Percentiles rank a stretch among this genome's conserved stretches.
phyloP scores from a whole-genome alignment of 139 green algal genomes.

The Pseudopediastrum boryanum region DNA sequence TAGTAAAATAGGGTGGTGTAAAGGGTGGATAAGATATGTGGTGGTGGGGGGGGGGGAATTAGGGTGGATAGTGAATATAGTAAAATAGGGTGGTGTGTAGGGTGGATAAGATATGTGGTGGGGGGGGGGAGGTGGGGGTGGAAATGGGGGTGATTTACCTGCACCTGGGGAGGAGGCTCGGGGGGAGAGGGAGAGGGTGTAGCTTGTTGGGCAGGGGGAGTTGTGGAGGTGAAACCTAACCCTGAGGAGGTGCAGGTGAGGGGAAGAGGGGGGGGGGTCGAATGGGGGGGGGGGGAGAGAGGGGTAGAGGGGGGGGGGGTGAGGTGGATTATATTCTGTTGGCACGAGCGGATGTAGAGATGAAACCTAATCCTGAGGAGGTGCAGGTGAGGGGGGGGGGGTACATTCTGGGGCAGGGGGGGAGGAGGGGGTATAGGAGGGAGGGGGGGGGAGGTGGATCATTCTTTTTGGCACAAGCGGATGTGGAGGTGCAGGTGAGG shows the following conservation, averaged over 20 bases:
- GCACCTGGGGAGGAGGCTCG: no score
- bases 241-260: constrained; percentile 79
- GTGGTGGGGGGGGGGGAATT: not conserved
- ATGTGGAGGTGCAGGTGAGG: not conserved
- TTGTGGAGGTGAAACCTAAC: constrained; percentile 77
- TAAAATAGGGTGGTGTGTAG: not conserved
- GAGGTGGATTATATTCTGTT: constrained; percentile 98
- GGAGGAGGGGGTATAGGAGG: not conserved
- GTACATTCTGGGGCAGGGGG: constrained; percentile 44
- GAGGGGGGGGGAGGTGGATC: not conserved
- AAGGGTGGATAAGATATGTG: not conserved
- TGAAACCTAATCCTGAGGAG: not conserved
- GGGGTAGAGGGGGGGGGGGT: no score
- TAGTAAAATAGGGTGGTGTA: not conserved
- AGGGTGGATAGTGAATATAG: not conserved
- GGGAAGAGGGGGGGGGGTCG: no score
- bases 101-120: not conserved
- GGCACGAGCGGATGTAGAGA: not conserved
- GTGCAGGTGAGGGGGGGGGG: no score
- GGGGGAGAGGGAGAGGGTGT: no score
- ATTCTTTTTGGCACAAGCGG: not conserved
- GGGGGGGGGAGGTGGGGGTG: not conserved
- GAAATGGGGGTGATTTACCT: no score
- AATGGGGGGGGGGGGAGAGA: no score
- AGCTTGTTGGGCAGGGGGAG: not conserved